Conservation (phyloP, 108 stramenopile genomes). For the Nitzschia putrida region DNA sequence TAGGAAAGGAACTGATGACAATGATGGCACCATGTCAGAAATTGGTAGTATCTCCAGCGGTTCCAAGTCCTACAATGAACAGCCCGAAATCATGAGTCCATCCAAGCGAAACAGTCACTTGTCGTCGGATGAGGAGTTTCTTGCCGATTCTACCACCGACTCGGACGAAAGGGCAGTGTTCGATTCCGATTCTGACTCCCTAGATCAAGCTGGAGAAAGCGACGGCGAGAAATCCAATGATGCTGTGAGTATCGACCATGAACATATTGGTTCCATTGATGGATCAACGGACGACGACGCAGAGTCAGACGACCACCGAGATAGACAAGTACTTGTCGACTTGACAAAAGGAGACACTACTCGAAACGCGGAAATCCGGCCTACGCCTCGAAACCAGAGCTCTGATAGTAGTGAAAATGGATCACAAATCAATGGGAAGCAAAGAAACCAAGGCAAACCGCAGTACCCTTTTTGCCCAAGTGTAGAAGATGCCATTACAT, state of each 20-base stretch:
- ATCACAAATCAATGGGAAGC: constrained; percentile 1
- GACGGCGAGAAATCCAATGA: constrained; percentile 24
- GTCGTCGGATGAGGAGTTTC: constrained; percentile 43
- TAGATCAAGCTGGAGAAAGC: constrained; percentile 19
- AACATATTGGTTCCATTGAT: constrained; percentile 37
- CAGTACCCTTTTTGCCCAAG: constrained; percentile 48
- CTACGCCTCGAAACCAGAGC: constrained; percentile 9
- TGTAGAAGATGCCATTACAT: constrained; percentile 66
- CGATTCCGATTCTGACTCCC: constrained; percentile 11
- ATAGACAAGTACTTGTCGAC: not conserved
- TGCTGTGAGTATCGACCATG: constrained; percentile 31
- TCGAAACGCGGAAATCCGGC: constrained; percentile 19
- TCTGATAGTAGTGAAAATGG: not conserved
- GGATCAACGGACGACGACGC: constrained; percentile 27
- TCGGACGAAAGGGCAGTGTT: constrained; percentile 32
- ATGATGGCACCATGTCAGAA: constrained; percentile 1
- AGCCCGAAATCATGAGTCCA: not conserved
- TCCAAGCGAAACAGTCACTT: not conserved
- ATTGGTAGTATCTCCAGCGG: not conserved
- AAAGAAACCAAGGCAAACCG: constrained; percentile 3
- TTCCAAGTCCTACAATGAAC: not conserved
- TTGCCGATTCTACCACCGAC: constrained; percentile 31
- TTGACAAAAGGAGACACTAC: not conserved
- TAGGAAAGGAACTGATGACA: constrained; percentile 22
- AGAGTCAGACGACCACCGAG: not conserved